Evolutionary conservation across 1,139 yeast genomes (phyloP).

Genomic region (Blastobotrys aristatus): DNA sequence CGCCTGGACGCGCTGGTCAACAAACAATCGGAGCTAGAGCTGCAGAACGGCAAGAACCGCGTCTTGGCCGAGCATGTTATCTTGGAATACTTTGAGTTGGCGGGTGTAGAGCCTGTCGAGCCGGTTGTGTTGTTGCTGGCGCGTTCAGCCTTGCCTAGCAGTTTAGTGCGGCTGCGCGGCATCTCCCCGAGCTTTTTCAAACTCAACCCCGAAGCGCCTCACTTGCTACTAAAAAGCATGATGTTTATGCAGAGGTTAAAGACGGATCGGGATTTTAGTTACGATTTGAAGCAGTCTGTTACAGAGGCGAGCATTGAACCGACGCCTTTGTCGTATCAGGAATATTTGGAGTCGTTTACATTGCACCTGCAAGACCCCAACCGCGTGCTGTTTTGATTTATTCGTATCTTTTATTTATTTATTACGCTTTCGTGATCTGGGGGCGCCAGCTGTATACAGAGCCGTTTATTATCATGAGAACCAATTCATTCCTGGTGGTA

Average conservation of each 20-base stretch:
- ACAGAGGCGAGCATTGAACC: constrained; percentile 6
- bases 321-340: not conserved
- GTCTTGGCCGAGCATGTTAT: not conserved
- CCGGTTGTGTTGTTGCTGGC: not conserved
- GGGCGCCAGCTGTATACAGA: too few species aligned
- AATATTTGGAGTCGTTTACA: constrained; percentile 6
- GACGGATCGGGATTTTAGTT: not conserved
- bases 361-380: constrained; percentile 9
- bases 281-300: not conserved
- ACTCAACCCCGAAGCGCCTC: not conserved
- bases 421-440: too few species aligned
- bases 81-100: constrained; percentile 8
- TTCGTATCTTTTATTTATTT: not conserved
- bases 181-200: not conserved
- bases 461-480: too few species aligned
- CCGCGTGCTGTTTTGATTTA: not conserved
- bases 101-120: not conserved
- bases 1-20: not conserved
- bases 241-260: not conserved
- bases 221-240: constrained; percentile 1
- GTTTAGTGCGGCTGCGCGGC: not conserved
- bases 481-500: constrained; percentile 2
- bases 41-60: not conserved
- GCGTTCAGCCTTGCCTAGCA: constrained; percentile 3
- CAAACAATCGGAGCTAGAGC: not conserved